A percentile compares a stretch with the other conserved stretches of the same genome.
phyloP scores from a whole-genome alignment of 306 rosid genomes.

The Astragalus glycyphyllos region DNA sequence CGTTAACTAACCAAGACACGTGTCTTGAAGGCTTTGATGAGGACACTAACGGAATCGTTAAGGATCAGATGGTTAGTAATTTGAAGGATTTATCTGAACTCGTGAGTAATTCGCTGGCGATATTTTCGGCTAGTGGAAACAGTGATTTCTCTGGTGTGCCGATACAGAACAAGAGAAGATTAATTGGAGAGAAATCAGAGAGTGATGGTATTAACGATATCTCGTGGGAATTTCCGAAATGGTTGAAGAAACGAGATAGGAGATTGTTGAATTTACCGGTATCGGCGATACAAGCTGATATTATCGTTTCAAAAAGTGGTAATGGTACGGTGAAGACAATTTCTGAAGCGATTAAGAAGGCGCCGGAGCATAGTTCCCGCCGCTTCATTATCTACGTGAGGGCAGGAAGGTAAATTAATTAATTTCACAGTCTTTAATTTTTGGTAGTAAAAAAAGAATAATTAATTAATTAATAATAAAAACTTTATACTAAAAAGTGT shows the following conservation, averaged over 20 bases:
- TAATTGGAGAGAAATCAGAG: slow-evolving; percentile 51
- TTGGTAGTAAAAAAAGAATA: not conserved
- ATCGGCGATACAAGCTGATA: slow-evolving; percentile 72
- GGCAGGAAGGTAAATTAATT: slow-evolving; percentile 84
- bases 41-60: slow-evolving; percentile 53
- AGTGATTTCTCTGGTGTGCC: slow-evolving; percentile 80
- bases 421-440: not conserved
- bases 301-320: slow-evolving; percentile 68
- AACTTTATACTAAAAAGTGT: not conserved
- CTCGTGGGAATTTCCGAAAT: slow-evolving; percentile 63
- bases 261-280: slow-evolving; percentile 62
- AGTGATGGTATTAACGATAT: slow-evolving; percentile 13
- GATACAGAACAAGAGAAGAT: slow-evolving; percentile 64
- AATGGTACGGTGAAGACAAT: slow-evolving; percentile 66
- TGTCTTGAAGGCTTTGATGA: slow-evolving; percentile 68
- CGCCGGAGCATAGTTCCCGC: slow-evolving; percentile 62
- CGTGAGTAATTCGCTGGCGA: slow-evolving; percentile 81
- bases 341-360: slow-evolving; percentile 76
- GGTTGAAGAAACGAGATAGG: slow-evolving; percentile 74
- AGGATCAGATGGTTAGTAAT: slow-evolving; percentile 52
- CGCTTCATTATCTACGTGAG: slow-evolving; percentile 74
- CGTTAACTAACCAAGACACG: slow-evolving; percentile 88
- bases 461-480: not conserved
- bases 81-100: slow-evolving; percentile 74
- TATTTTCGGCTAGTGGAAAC: slow-evolving; percentile 51